Evolutionary conservation across 139 green algal genomes (phyloP).

Genomic region (Coelastrella sp.): DNA sequence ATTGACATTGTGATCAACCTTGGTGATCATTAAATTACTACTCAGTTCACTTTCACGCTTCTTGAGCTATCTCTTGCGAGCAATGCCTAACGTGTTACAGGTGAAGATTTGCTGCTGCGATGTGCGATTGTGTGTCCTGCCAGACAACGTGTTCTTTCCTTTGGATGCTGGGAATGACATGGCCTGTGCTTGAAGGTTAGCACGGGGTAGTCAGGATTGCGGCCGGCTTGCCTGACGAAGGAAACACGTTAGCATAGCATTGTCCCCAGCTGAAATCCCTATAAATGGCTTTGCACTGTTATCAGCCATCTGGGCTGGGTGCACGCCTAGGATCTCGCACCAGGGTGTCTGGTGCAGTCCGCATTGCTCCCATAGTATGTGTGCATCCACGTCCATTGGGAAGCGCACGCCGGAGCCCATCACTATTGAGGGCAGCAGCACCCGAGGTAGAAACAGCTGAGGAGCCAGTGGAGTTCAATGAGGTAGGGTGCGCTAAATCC

Average conservation of each 20-base stretch:
- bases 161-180: neutral
- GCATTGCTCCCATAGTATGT: constrained; percentile 2
- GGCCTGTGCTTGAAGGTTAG: neutral
- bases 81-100: neutral
- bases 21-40: no score
- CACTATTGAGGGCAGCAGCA: constrained; percentile 17
- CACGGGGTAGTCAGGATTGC: neutral
- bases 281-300: constrained; percentile 3
- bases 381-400: neutral
- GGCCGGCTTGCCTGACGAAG: neutral
- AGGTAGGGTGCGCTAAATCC: neutral
- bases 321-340: constrained; percentile 21
- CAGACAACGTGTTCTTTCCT: neutral
- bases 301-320: constrained; percentile 9
- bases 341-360: constrained; percentile 6
- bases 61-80: neutral
- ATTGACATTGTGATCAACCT: no score
- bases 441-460: constrained; percentile 28
- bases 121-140: neutral
- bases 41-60: no score
- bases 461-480: neutral
- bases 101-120: neutral
- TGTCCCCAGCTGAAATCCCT: neutral
- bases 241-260: neutral
- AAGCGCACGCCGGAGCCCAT: neutral